Conservation (phyloP, 2,329 filamentous ascomycete genomes). For the Botrytis galanthina region DNA sequence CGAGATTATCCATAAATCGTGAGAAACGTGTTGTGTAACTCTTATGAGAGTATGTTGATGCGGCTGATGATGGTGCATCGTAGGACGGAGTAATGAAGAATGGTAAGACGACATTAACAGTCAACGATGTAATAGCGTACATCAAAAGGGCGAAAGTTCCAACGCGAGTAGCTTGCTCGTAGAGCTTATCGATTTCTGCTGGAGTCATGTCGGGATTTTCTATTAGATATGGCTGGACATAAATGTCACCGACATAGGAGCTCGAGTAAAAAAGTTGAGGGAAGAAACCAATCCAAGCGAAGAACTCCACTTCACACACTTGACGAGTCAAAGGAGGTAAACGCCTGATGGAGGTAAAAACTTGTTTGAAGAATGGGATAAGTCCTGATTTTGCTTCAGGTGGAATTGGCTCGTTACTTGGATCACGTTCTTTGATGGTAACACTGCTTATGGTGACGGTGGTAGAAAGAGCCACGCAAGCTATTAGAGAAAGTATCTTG, state of each 20-base stretch:
- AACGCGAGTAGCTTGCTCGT: slow-evolving; percentile 80
- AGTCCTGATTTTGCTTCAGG: slow-evolving; percentile 62
- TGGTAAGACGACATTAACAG: slow-evolving; percentile 78
- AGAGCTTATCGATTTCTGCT: slow-evolving; percentile 72
- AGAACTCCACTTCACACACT: slow-evolving; percentile 80
- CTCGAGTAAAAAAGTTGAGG: slow-evolving; percentile 94
- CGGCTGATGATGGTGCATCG: slow-evolving; percentile 42
- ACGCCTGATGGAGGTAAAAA: slow-evolving; percentile 72
- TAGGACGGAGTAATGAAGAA: slow-evolving; percentile 84
- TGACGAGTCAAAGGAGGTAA: slow-evolving; percentile 79
- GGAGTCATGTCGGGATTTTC: slow-evolving; percentile 75
- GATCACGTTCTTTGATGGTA: slow-evolving; percentile 75
- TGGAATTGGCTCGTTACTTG: slow-evolving; percentile 65
- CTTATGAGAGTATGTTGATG: slow-evolving; percentile 28
- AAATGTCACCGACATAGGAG: slow-evolving; percentile 90
- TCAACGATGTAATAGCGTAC: slow-evolving; percentile 81
- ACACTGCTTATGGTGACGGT: slow-evolving; percentile 71
- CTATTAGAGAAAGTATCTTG: slow-evolving; percentile 85
- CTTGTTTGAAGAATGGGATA: slow-evolving; percentile 73
- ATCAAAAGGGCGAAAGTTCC: slow-evolving; percentile 87
- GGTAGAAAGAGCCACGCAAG: slow-evolving; percentile 66
- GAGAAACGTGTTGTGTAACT: slow-evolving; percentile 35
- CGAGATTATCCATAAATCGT: slow-evolving; percentile 56
- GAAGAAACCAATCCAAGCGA: slow-evolving; percentile 94
- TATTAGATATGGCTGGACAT: slow-evolving; percentile 77